Conservation (phyloP, 2,329 filamentous ascomycete genomes). For the Huntiella abstrusa region DNA sequence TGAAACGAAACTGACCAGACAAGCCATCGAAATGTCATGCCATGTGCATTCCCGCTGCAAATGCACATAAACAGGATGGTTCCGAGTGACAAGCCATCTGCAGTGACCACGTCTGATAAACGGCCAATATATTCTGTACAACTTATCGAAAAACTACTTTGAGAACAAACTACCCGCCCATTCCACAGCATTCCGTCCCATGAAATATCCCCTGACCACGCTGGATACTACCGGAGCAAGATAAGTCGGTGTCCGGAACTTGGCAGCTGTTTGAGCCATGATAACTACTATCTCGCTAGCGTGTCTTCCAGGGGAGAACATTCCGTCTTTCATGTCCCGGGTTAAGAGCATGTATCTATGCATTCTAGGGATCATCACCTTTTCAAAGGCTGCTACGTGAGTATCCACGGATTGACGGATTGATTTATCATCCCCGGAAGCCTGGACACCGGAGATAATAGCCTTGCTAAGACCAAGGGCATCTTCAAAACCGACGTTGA, state of each 20-base stretch:
- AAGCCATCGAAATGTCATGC: too few species aligned
- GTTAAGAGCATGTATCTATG: slow-evolving; percentile 17
- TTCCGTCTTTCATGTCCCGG: slow-evolving; percentile 25
- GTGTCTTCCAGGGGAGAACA: neutral
- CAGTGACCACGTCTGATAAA: too few species aligned
- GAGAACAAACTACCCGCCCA: neutral
- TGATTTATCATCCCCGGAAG: too few species aligned
- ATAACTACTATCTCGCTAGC: neutral
- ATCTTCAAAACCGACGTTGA: slow-evolving; percentile 38
- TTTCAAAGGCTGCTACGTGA: slow-evolving; percentile 20
- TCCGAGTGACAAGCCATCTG: too few species aligned
- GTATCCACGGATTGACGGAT: slow-evolving; percentile 16
- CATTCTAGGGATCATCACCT: slow-evolving; percentile 21
- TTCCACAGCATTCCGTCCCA: neutral
- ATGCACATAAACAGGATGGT: too few species aligned
- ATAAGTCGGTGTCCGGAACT: slow-evolving; percentile 25
- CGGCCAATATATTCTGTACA: too few species aligned
- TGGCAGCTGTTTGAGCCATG: neutral
- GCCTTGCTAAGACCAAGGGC: slow-evolving; percentile 28
- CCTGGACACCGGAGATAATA: slow-evolving; percentile 18
- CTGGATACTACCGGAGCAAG: slow-evolving; percentile 19
- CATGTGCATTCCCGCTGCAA: too few species aligned
- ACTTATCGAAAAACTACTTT: too few species aligned
- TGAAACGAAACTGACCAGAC: too few species aligned
- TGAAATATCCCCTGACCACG: neutral